Percentiles rank a stretch among this genome's conserved stretches.
These are phyloP conservation scores for Magnolia sinica DNA, from an alignment of 164 flowering plant genomes.

Conservation along the genomic window DNA sequence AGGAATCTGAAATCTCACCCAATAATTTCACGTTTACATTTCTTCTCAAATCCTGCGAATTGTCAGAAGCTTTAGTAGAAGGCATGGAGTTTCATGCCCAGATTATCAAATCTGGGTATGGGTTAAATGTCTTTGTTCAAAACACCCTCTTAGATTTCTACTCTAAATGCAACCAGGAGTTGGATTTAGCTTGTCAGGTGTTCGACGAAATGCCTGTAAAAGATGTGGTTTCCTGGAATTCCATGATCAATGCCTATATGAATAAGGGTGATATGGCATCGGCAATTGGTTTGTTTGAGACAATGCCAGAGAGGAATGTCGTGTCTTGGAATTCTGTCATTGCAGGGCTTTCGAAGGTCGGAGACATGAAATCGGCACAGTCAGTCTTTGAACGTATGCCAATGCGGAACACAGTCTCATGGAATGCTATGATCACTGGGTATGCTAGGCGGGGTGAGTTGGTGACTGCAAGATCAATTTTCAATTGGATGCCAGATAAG, in stretches of 20 bases:
- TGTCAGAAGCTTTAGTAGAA: constrained; percentile 14
- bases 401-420: constrained; percentile 30
- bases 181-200: constrained; percentile 28
- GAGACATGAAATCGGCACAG: constrained; percentile 34
- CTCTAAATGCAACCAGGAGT: constrained; percentile 31
- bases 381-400: constrained; percentile 39
- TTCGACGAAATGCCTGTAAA: constrained; percentile 35
- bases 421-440: constrained; percentile 46
- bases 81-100: constrained; percentile 39
- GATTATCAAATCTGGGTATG: constrained; percentile 37
- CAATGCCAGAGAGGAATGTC: constrained; percentile 42
- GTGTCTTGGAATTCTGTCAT: constrained; percentile 50
- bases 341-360: constrained; percentile 33
- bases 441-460: constrained; percentile 33
- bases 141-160: constrained; percentile 44
- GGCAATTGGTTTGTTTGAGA: constrained; percentile 33
- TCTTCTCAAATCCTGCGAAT: constrained; percentile 32
- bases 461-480: constrained; percentile 30
- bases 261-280: constrained; percentile 26
- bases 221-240: constrained; percentile 46
- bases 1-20: constrained; percentile 13
- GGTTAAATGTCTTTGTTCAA: constrained; percentile 36
- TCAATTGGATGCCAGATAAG: constrained; percentile 41
- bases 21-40: constrained; percentile 46
- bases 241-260: constrained; percentile 40